Conservation (phyloP, 2,329 filamentous ascomycete genomes). For the Penicillium sp. region DNA sequence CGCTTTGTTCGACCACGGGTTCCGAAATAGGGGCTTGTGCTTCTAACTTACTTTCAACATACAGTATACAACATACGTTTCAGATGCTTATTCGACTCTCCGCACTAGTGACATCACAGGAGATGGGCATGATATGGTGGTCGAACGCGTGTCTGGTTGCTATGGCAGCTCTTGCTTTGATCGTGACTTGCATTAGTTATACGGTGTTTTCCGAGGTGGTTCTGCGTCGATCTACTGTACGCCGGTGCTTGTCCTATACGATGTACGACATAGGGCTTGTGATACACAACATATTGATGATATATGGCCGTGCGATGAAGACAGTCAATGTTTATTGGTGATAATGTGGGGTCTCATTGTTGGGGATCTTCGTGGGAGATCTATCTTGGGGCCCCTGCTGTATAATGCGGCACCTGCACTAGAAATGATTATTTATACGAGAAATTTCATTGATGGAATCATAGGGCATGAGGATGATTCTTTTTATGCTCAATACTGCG, state of each 20-base stretch:
- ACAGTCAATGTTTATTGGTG: background rate
- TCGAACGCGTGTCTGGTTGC: background rate
- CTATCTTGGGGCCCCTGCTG: background rate
- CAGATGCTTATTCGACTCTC: background rate
- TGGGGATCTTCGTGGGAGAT: background rate
- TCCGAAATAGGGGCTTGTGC: background rate
- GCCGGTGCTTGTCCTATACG: background rate
- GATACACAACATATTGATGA: background rate
- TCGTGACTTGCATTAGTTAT: background rate
- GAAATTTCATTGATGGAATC: background rate
- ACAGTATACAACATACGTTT: background rate
- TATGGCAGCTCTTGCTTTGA: background rate
- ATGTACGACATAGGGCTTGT: background rate
- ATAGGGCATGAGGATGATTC: background rate
- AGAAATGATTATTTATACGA: background rate
- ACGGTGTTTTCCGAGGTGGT: background rate
- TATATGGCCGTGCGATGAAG: background rate
- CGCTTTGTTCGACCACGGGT: background rate
- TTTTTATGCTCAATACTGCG: background rate
- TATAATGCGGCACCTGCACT: background rate
- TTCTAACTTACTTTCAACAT: background rate
- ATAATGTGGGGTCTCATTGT: no score
- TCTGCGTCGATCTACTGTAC: background rate
- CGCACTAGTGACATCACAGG: slow-evolving; percentile 1
- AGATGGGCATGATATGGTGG: background rate